Percentiles rank a stretch among this genome's conserved stretches.
These are phyloP conservation scores for Biscogniauxia mediterranea DNA, from an alignment of 2,329 filamentous ascomycete genomes.

Conservation along the genomic window DNA sequence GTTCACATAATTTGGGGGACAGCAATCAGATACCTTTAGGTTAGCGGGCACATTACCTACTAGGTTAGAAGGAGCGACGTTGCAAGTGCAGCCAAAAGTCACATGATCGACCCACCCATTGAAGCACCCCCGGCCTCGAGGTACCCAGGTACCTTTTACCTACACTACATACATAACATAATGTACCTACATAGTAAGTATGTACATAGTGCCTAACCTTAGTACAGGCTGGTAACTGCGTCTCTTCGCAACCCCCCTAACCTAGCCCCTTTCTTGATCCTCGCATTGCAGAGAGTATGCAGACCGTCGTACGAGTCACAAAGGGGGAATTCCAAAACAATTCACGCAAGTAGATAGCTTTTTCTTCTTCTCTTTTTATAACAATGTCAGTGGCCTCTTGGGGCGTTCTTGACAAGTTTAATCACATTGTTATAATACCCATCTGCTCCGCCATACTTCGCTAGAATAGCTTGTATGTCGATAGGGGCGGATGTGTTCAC, in stretches of 20 bases:
- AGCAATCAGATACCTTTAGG: slow-evolving; percentile 14
- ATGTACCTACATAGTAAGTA: background rate
- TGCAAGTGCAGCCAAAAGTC: slow-evolving; percentile 22
- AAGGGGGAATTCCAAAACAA: background rate
- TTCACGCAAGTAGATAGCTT: too few species aligned
- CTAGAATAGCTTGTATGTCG: slow-evolving; percentile 45
- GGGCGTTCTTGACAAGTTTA: slow-evolving; percentile 54
- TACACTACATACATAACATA: too few species aligned
- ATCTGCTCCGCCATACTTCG: slow-evolving; percentile 53
- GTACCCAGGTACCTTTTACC: too few species aligned
- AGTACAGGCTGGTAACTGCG: too few species aligned
- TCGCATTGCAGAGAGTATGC: too few species aligned
- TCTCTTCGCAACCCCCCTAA: too few species aligned
- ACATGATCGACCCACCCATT: slow-evolving; percentile 5
- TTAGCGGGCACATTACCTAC: slow-evolving; percentile 13
- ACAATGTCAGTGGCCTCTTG: slow-evolving; percentile 38
- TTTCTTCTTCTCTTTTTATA: too few species aligned
- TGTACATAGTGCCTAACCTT: too few species aligned
- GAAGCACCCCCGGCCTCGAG: too few species aligned
- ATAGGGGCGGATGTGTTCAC: slow-evolving; percentile 29
- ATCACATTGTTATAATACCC: slow-evolving; percentile 60
- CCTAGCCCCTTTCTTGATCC: background rate
- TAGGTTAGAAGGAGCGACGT: slow-evolving; percentile 28
- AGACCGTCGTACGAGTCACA: background rate
- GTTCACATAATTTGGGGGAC: slow-evolving; percentile 27